A percentile compares a stretch with the other conserved stretches of the same genome.
Evolutionary conservation across 2,329 filamentous ascomycete genomes (phyloP).

Genomic region (Penicillium polonicum): DNA sequence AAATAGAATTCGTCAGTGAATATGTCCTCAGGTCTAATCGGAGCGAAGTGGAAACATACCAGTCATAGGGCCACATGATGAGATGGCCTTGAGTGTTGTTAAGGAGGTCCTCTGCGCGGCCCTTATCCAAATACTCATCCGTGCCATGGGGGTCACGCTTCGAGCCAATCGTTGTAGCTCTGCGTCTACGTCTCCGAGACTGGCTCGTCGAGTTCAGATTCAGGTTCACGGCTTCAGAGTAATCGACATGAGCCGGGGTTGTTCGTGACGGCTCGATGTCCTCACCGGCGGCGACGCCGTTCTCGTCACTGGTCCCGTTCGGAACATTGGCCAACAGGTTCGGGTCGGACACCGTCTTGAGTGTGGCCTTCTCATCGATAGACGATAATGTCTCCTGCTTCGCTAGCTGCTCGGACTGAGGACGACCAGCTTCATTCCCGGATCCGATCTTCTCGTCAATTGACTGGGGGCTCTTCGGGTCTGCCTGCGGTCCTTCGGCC

Average conservation of each 20-base stretch:
- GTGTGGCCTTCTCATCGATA: conserved; percentile 47
- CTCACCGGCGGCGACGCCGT: conserved; percentile 22
- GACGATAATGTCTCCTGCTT: conserved; percentile 34
- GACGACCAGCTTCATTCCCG: conserved; percentile 38
- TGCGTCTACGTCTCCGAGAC: conserved; percentile 41
- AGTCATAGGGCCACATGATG: conserved; percentile 93
- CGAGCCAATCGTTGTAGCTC: conserved; percentile 49
- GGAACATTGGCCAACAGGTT: conserved; percentile 23
- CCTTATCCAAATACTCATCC: conserved; percentile 73
- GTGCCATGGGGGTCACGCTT: conserved; percentile 51
- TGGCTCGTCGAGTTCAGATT: conserved; percentile 40
- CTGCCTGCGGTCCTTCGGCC: conserved; percentile 30
- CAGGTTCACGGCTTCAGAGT: conserved; percentile 43
- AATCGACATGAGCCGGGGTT: conserved; percentile 35
- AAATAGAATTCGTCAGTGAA: conserved; percentile 12
- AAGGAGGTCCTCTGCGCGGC: conserved; percentile 78
- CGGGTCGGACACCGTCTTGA: conserved; percentile 31
- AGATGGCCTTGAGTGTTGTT: conserved; percentile 81
- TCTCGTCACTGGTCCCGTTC: conserved; percentile 29
- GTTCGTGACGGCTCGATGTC: conserved; percentile 35
- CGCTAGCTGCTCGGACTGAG: conserved; percentile 28
- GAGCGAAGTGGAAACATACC: conserved; percentile 47
- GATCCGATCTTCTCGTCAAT: conserved; percentile 38
- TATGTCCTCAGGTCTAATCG: background rate
- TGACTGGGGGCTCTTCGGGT: conserved; percentile 30